These are phyloP conservation scores for Cutaneotrichosporon spelunceum DNA, from an alignment of 1,284 basidiomycete species.

Conservation along the genomic window DNA sequence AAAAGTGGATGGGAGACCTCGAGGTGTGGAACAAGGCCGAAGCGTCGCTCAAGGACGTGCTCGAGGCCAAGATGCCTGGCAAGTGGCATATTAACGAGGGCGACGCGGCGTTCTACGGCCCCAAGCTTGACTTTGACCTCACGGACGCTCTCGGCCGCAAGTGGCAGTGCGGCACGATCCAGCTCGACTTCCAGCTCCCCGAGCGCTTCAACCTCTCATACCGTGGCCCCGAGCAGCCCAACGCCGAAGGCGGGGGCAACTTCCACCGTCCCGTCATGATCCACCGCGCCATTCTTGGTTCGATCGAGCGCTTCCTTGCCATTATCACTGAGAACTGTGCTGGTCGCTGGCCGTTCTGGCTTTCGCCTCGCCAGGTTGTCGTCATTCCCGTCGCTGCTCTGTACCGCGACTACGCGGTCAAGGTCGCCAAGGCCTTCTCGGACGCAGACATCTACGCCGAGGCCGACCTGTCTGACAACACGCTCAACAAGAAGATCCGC, in stretches of 20 bases:
- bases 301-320: constrained; percentile 92
- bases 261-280: constrained; percentile 90
- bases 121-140: constrained; percentile 94
- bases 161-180: constrained; percentile 97
- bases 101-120: constrained; percentile 96
- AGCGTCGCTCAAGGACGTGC: constrained; percentile 72
- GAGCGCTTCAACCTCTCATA: constrained; percentile 95
- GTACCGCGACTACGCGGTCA: constrained; percentile 84
- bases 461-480: constrained; percentile 88
- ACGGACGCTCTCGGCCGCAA: constrained; percentile 86
- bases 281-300: constrained; percentile 94
- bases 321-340: constrained; percentile 97
- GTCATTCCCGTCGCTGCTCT: constrained; percentile 85
- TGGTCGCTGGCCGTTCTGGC: constrained; percentile 99
- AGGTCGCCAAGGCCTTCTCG: constrained; percentile 59
- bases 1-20: constrained; percentile 86
- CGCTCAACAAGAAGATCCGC: constrained; percentile 92
- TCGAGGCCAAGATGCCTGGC: constrained; percentile 83
- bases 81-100: constrained; percentile 93
- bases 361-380: constrained; percentile 89
- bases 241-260: constrained; percentile 55
- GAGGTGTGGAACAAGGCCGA: constrained; percentile 90
- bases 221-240: constrained; percentile 59
- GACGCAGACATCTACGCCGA: constrained; percentile 79
- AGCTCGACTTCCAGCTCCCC: constrained; percentile 97